A percentile compares a stretch with the other conserved stretches of the same genome.
phyloP scores from a whole-genome alignment of 2,329 filamentous ascomycete species.

The Macrophomina tecta region DNA sequence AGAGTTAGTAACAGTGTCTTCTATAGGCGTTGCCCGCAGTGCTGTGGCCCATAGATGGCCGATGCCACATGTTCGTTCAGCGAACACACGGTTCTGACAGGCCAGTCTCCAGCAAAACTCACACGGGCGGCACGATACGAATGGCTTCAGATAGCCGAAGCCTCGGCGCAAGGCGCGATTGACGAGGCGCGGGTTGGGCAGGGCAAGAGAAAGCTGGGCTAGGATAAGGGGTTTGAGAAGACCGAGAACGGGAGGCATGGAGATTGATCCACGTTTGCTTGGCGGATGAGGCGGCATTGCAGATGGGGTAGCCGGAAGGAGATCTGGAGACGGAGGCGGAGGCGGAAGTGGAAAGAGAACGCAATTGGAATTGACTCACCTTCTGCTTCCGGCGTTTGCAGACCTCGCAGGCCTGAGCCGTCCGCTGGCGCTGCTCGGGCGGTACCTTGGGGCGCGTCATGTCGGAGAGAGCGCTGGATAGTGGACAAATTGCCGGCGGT shows the following conservation, averaged over 20 bases:
- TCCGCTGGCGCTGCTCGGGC: constrained; percentile 67
- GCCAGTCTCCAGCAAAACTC: constrained; percentile 1
- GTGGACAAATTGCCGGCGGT: constrained; percentile 19
- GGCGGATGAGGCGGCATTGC: constrained; percentile 11
- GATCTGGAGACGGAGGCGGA: constrained; percentile 13
- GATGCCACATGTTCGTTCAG: neutral
- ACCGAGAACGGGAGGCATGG: neutral
- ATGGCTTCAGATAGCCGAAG: neutral
- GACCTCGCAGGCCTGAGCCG: constrained; percentile 67
- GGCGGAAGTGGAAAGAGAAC: constrained; percentile 2
- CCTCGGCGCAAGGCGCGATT: neutral
- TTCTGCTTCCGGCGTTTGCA: constrained; percentile 73
- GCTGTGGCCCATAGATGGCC: neutral
- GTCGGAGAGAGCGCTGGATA: constrained; percentile 19
- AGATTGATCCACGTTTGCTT: neutral
- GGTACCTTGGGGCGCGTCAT: constrained; percentile 64
- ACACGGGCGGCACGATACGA: constrained; percentile 11
- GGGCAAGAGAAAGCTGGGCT: neutral
- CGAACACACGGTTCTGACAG: neutral
- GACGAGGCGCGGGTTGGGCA: neutral
- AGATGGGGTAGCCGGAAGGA: neutral
- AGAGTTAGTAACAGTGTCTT: constrained; percentile 14
- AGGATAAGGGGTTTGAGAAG: neutral
- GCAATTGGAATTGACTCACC: constrained; percentile 44
- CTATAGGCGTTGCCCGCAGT: neutral